Percentiles rank a stretch among this genome's conserved stretches.
Conservation (phyloP, 305 asterid species). For the Fraxinus ornus region DNA sequence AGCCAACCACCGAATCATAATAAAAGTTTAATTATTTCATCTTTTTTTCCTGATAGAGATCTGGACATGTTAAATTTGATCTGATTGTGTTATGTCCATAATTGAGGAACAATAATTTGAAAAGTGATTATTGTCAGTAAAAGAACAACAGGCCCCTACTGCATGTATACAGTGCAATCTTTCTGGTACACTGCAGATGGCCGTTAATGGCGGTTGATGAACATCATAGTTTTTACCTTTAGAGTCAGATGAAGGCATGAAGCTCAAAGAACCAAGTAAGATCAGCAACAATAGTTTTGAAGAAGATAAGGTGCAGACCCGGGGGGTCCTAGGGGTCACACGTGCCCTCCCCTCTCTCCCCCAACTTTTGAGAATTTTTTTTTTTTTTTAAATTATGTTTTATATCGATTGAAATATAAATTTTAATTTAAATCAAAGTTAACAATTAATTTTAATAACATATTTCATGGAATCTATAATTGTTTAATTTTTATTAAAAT, state of each 20-base stretch:
- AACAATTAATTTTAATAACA: too few relatives aligned
- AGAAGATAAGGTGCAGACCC: background rate
- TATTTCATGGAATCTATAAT: too few relatives aligned
- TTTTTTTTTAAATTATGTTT: too few relatives aligned
- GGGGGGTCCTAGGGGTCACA: too few relatives aligned
- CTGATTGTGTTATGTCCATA: background rate
- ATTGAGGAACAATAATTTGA: background rate
- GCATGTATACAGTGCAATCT: background rate
- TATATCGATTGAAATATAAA: too few relatives aligned
- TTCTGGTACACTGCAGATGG: background rate
- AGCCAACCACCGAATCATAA: background rate
- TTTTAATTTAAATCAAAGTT: too few relatives aligned
- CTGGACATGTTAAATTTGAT: background rate
- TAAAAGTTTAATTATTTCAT: background rate
- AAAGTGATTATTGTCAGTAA: background rate
- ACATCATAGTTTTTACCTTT: too few relatives aligned
- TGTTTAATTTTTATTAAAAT: too few relatives aligned
- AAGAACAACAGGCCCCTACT: background rate
- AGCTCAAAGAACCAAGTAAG: background rate
- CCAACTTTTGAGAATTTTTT: too few relatives aligned
- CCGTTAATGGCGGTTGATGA: background rate
- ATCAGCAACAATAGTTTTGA: background rate
- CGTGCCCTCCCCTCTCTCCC: too few relatives aligned
- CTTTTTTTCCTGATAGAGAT: background rate
- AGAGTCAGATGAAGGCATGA: background rate